Conservation (phyloP, 257 asterid species). For the Asclepias syriaca region DNA sequence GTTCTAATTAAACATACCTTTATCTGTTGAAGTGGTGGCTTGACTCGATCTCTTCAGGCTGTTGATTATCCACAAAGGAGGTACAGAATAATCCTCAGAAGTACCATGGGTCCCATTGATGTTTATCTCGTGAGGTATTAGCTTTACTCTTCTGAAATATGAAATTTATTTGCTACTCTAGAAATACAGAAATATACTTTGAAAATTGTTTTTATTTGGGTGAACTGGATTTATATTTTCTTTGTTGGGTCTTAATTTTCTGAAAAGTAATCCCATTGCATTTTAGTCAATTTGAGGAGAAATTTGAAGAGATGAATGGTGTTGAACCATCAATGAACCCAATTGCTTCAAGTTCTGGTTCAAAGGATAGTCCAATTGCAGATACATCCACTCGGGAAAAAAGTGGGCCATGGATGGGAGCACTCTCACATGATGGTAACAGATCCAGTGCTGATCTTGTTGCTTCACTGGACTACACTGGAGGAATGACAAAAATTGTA, state of each 20-base stretch:
- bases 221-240: neutral
- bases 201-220: neutral
- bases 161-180: neutral
- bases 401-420: constrained; percentile 33
- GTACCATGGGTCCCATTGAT: constrained; percentile 96
- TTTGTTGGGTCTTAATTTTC: neutral
- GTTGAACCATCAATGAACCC: constrained; percentile 54
- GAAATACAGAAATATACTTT: neutral
- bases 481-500: constrained; percentile 73
- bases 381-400: constrained; percentile 33
- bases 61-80: constrained; percentile 93
- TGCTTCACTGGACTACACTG: constrained; percentile 53
- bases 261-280: constrained; percentile 7
- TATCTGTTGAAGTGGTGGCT: constrained; percentile 16
- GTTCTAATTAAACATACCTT: constrained; percentile 17
- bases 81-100: constrained; percentile 89
- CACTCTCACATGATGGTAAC: constrained; percentile 41
- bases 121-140: constrained; percentile 90
- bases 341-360: constrained; percentile 55
- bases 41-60: constrained; percentile 40
- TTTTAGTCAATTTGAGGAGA: constrained; percentile 85
- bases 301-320: constrained; percentile 71
- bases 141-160: neutral
- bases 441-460: constrained; percentile 33
- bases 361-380: constrained; percentile 42